Evolutionary conservation across 768 basidiomycete species (phyloP), one percentile per base, ranked within the genome.

Genomic region (Leucosporidium creatinivorum): DNA sequence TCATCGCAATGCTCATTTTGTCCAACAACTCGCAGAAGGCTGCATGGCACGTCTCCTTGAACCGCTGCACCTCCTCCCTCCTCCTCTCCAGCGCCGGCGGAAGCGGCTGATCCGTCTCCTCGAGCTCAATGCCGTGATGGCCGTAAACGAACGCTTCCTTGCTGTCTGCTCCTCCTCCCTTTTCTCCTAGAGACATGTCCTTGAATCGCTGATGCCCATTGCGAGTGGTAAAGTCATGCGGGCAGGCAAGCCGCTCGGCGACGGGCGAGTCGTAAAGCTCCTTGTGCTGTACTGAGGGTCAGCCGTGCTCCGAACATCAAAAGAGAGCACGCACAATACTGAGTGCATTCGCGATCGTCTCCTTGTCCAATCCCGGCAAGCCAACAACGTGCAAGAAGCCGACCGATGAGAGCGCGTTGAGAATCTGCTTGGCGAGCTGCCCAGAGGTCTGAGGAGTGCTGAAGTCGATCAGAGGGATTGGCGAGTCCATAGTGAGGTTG

Each of bases 321-420:
- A n/a, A n/a, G 33, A n/a, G 23, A 26, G 7, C 3, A 49, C 18
- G 5, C 17, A 49, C 19, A 57, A 25, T 25, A 44, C 19, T 21
- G 49, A 44, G 23, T 54, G 51, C n/a, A 8, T 18, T 25, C 48
- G 57, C 5, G 25, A 17, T 2, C 48, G 26, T 5, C 28, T 36
- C 19, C 5, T 39, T 44, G 7, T 10, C 23, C 10, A 9, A 28
- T 8, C 57, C n/a, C 6, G 30, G 39, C 15, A 33, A 9, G 44
- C 54, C 56, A 21, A 23, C 21, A 47, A 64, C n/a, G 47, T 57
- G 54, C 21, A 58, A 56, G 33, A 57, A 64, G n/a, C 63, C 63
- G 47, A 64, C 44, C 0, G 55, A n/a, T 15, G 33, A 17, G 31
- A 25, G 31, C 4, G 55, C 47, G 4, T 25, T 17, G 47, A 33